Evolutionary conservation across 176 grass and related monocot species (phyloP), one percentile per base, ranked within the genome.

Genomic region (Carex littledalei): DNA sequence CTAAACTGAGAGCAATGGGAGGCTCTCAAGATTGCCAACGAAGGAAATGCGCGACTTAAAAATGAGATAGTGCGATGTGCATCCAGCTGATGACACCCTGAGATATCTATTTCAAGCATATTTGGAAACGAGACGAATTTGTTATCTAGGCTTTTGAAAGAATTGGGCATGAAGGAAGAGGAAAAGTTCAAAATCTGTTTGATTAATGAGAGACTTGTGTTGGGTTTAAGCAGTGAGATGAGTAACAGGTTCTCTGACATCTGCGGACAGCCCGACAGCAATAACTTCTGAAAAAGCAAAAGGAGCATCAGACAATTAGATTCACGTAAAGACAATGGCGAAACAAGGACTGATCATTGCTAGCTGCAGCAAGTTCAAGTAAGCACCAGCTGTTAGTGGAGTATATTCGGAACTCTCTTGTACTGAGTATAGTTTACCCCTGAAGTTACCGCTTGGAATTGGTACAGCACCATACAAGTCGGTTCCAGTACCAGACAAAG

Each of bases 101-200:
- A 77, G 73, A 77, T 77, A 77, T 77, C 73, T 77, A 77, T 77
- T 77, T 29, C 73, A 77, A 77, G 73, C 49, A 77, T 47, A 77
- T 77, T 55, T 56, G 73, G 73, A 54, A 77, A 54, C 31, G 14
- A 21, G 73, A 32, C 55, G 22, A 55, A 41, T 70, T 77, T 55
- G 21, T 77, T 77, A 29, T 77, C 49, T 77, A 77, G 73, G 49
- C 22, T 54, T 77, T 77, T 55, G 13, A 55, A 54, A 77, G 73
- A 77, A 77, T 54, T 31, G 49, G 13, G 24, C 10, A 53, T 54
- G 21, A 29, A 13, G 24, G 24, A 29, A 54, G 41, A 16, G 47
- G 73, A 32, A 55, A 49, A 77, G 73, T 55, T 77, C 22, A 77
- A 24, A 54, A 77, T 77, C 73, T 77, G 73, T 77, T 77, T 52